These are phyloP conservation scores for Penicillium cosmopolitanum DNA, from an alignment of 495 filamentous ascomycete genomes.

Conservation along the genomic window DNA sequence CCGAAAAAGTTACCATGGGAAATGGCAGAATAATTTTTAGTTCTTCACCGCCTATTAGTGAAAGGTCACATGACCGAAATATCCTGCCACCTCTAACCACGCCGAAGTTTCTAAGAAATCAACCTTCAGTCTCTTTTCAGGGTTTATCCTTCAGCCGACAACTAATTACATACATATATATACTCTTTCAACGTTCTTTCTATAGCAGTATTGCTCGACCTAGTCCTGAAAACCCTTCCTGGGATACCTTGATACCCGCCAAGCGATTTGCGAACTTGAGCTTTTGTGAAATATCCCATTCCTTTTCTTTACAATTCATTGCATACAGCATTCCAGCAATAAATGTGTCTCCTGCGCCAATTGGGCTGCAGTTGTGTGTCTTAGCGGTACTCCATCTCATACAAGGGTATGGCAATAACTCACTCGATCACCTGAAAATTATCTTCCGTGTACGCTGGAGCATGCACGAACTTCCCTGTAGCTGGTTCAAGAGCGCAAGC, in stretches of 20 bases:
- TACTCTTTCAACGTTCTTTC: no score
- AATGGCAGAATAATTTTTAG: constrained; percentile 49
- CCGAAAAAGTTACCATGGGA: constrained; percentile 31
- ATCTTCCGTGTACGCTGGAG: constrained; percentile 46
- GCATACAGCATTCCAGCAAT: constrained; percentile 71
- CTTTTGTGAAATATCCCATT: constrained; percentile 55
- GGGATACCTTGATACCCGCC: constrained; percentile 68
- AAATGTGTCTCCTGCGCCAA: constrained; percentile 77
- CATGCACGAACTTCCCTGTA: constrained; percentile 42
- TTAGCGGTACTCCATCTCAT: constrained; percentile 19
- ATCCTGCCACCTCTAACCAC: no score
- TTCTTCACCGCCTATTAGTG: constrained; percentile 33
- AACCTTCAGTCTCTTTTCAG: no score
- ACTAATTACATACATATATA: no score
- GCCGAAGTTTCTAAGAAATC: no score
- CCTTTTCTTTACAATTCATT: constrained; percentile 51
- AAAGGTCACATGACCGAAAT: neutral
- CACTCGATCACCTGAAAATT: constrained; percentile 63
- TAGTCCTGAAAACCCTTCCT: constrained; percentile 66
- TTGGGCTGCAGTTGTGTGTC: constrained; percentile 47
- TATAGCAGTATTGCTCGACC: constrained; percentile 21
- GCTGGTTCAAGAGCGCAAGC: constrained; percentile 52
- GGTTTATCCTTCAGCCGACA: neutral
- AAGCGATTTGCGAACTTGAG: constrained; percentile 66
- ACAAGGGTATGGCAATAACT: constrained; percentile 33